Conservation (phyloP, 352 stramenopile species). For the Phytophthora litchii region DNA sequence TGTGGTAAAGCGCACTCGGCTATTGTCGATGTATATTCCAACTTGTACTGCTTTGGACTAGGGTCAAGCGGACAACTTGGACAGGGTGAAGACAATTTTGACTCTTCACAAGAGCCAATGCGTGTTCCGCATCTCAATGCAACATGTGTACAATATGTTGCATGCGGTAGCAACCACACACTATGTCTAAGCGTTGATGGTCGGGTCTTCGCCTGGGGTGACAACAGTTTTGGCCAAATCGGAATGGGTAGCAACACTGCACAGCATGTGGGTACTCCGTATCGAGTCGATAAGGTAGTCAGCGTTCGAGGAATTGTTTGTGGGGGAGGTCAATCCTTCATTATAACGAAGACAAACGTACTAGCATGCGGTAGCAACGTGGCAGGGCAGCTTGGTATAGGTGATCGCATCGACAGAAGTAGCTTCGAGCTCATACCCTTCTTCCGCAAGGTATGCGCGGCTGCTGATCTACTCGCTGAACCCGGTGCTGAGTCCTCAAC, state of each 20-base stretch:
- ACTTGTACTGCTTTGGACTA: conserved; percentile 76
- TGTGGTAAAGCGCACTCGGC: conserved; percentile 72
- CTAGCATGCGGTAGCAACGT: conserved; percentile 69
- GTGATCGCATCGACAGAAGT: conserved; percentile 48
- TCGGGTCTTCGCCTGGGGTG: conserved; percentile 67
- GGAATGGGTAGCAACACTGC: conserved; percentile 42
- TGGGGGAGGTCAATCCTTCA: conserved; percentile 63
- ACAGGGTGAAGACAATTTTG: conserved; percentile 58
- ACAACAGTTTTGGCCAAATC: conserved; percentile 69
- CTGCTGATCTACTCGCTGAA: conserved; percentile 1
- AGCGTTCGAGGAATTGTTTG: conserved; percentile 53
- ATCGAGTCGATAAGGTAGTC: conserved; percentile 57
- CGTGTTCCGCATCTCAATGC: conserved; percentile 49
- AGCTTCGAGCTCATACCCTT: conserved; percentile 59
- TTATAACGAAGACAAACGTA: conserved; percentile 60
- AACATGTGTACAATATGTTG: conserved; percentile 50
- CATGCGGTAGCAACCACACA: conserved; percentile 68
- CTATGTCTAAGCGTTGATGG: conserved; percentile 63
- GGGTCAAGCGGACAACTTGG: conserved; percentile 55
- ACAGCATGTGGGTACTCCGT: conserved; percentile 40
- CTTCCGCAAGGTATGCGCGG: conserved; percentile 42
- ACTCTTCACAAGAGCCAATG: conserved; percentile 61
- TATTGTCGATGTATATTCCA: conserved; percentile 76
- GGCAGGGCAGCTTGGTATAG: conserved; percentile 63
- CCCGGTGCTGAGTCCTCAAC: background rate